Conservation (phyloP, 768 basidiomycete genomes). For the Cantharellus cinnabarinus region DNA sequence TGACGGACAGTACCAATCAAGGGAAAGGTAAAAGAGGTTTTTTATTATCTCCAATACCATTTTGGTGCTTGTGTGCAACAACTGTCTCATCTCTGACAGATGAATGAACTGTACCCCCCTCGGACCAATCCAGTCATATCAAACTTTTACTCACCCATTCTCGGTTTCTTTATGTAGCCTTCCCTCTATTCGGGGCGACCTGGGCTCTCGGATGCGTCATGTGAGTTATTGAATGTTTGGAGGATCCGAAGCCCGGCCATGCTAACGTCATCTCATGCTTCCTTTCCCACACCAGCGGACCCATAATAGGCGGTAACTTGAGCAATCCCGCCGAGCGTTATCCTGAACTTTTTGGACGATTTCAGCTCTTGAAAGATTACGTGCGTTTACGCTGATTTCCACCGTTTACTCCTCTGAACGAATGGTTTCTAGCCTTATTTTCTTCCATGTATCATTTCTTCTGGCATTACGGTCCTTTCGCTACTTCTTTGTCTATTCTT, state of each 20-base stretch:
- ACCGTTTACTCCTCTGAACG: background rate
- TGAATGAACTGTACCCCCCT: background rate
- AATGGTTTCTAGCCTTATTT: constrained; percentile 1
- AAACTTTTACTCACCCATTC: background rate
- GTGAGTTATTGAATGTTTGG: background rate
- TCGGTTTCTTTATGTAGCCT: constrained; percentile 1
- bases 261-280: background rate
- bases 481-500: background rate
- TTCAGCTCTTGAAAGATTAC: background rate
- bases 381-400: constrained; percentile 1
- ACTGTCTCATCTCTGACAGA: background rate
- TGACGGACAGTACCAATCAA: constrained; percentile 8
- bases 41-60: too few species aligned
- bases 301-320: constrained; percentile 4
- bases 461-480: constrained; percentile 1
- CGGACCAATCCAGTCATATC: background rate
- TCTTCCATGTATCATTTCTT: constrained; percentile 2
- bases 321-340: constrained; percentile 6
- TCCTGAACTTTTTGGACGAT: constrained; percentile 2
- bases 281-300: background rate
- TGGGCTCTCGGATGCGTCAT: constrained; percentile 6
- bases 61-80: background rate
- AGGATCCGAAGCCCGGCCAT: background rate
- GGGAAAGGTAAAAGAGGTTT: constrained; percentile 1
- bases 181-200: constrained; percentile 4